Base-by-base conservation (phyloP, 768 basidiomycete species). In the Tricholoma sp. region DNA sequence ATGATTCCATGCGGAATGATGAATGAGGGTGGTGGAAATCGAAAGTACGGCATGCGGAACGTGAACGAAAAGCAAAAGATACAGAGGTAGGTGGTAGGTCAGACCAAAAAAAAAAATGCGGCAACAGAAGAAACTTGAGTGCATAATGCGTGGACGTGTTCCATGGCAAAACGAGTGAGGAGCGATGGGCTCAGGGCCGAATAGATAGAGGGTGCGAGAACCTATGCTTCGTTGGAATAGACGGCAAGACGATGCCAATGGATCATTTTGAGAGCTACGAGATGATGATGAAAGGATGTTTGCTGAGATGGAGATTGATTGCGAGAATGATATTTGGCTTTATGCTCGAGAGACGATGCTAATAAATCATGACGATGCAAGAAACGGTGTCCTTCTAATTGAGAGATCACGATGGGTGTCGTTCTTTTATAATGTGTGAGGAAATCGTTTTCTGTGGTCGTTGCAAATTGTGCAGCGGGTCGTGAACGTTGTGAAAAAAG, bases 241-340 rank as follows among this genome's bases (percentile, higher is more conserved):
- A 27, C 24, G 32, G 34, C 27, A 22, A 54, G 53, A 37, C 16
- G 50, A 9, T 22, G 43, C 45, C 14, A 3, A 37, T 56, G 58
- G 16, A 19, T 50, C 55, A 29, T 61, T 57, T 58, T 52, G 53
- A 62, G 52, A 60, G 63, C 62, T 61, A 63, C 49, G 22, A 18
- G 49, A 47, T 37, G 39, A 47, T 37, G 39, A 52, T 47, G 57
- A 59, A 50, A 54, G 51, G 52, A 57, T 64, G 57, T 50, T 60
- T 61, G 63, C 51, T 61, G 62, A 63, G 60, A 61, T 59, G 62
- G 61, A 54, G 51, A 43, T 45, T 43, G 57, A 50, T 27, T 49
- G 50, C 47, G 19, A 54, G 41, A 50, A 27, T 45, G 24, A 50
- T 32, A 14, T 29, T 32, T 59, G 56, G 46, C 22, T 21, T 55